These are phyloP conservation scores for Mortierella sp. DNA, from an alignment of 371 early-diverging fungal species.

Conservation along the genomic window DNA sequence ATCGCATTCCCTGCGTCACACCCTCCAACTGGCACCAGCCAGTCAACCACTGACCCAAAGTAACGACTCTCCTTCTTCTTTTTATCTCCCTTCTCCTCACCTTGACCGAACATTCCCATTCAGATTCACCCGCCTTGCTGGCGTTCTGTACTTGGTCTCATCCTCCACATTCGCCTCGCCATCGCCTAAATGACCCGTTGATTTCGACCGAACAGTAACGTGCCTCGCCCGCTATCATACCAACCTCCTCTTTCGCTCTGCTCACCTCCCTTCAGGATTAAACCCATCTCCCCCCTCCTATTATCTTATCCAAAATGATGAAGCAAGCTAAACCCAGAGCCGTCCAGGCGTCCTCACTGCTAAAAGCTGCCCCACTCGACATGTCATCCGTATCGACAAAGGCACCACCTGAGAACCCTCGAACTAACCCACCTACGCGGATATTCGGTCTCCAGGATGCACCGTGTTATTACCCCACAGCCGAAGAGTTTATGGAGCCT, in stretches of 20 bases:
- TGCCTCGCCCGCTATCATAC: background rate
- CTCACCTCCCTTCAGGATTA: background rate
- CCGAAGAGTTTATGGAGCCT: constrained; percentile 89
- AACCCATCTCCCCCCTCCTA: background rate
- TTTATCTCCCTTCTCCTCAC: constrained; percentile 2
- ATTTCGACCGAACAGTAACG: background rate
- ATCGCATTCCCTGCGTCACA: constrained; percentile 12
- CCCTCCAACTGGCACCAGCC: background rate
- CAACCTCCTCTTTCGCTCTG: background rate
- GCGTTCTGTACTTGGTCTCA: background rate
- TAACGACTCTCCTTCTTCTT: background rate
- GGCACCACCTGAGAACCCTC: constrained; percentile 53
- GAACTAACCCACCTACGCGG: constrained; percentile 51
- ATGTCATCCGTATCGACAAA: constrained; percentile 54
- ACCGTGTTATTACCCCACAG: constrained; percentile 87
- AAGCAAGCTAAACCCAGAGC: constrained; percentile 38
- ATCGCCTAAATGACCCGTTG: background rate
- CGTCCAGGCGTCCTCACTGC: constrained; percentile 20
- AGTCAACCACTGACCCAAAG: background rate
- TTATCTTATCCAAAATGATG: constrained; percentile 27
- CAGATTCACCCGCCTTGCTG: background rate
- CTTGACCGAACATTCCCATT: background rate
- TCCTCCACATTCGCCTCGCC: background rate
- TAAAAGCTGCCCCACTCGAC: constrained; percentile 50
- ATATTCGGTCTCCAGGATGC: constrained; percentile 79